phyloP scores from a whole-genome alignment of 2,329 filamentous ascomycete genomes.

The Cladorrhinum sp. region DNA sequence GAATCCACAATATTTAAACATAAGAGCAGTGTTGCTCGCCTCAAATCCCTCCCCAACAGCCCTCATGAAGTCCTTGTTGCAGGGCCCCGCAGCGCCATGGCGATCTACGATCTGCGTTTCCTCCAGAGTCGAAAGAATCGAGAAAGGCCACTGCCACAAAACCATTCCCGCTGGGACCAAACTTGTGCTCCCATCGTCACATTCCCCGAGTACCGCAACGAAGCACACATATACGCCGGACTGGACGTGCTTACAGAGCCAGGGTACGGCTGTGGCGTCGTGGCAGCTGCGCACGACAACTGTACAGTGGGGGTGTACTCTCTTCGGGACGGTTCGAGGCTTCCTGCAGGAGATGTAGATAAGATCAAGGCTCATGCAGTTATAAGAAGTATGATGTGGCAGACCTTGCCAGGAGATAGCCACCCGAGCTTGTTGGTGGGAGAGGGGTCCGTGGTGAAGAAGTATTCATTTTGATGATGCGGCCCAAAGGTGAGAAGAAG shows the following conservation, averaged over 20 bases:
- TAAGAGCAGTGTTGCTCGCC: conserved; percentile 39
- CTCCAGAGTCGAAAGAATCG: conserved; percentile 8
- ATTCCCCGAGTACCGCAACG: conserved; percentile 52
- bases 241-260: conserved; percentile 42
- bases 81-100: conserved; percentile 48
- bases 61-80: conserved; percentile 51
- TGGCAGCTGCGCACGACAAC: conserved; percentile 53
- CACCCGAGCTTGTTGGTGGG: conserved; percentile 48
- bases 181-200: conserved; percentile 40
- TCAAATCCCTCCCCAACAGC: conserved; percentile 41
- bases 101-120: conserved; percentile 57
- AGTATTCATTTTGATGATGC: conserved; percentile 40
- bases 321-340: conserved; percentile 41
- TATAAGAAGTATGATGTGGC: conserved; percentile 45
- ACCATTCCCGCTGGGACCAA: neutral
- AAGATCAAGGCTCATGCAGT: conserved; percentile 26
- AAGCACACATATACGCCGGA: conserved; percentile 45
- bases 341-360: conserved; percentile 33
- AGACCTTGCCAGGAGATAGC: conserved; percentile 42
- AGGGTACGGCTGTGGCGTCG: conserved; percentile 42
- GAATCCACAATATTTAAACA: conserved; percentile 31
- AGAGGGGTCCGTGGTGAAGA: conserved; percentile 36
- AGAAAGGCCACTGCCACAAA: neutral
- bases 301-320: conserved; percentile 50
- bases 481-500: neutral